Evolutionary conservation across 2,329 filamentous ascomycete species (phyloP).

Genomic region (Aspergillus tubingensis): DNA sequence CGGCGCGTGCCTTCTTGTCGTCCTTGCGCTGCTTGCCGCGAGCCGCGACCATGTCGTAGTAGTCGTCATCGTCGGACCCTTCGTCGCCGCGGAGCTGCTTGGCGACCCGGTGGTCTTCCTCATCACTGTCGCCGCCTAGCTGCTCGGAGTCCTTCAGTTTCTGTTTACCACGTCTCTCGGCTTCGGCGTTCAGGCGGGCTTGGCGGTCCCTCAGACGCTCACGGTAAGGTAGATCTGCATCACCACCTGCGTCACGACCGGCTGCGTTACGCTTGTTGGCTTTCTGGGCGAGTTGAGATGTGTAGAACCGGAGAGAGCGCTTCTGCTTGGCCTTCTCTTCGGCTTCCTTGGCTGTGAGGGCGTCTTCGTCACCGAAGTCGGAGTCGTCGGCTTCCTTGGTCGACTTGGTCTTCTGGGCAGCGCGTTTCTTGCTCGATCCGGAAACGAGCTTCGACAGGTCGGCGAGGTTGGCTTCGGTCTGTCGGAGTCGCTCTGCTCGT

Average conservation of each 20-base stretch:
- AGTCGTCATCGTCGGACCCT: constrained; percentile 55
- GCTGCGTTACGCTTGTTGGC: constrained; percentile 72
- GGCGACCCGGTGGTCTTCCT: constrained; percentile 60
- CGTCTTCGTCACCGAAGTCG: constrained; percentile 90
- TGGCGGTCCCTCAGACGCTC: constrained; percentile 86
- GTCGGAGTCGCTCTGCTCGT: constrained; percentile 55
- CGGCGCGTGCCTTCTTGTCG: constrained; percentile 69
- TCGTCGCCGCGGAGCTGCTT: constrained; percentile 46
- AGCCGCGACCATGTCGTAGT: constrained; percentile 85
- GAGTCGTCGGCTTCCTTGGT: constrained; percentile 62
- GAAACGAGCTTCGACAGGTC: constrained; percentile 65
- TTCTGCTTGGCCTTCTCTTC: constrained; percentile 87
- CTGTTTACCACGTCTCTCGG: constrained; percentile 76
- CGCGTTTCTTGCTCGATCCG: constrained; percentile 52
- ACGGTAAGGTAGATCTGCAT: constrained; percentile 71
- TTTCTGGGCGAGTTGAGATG: constrained; percentile 94
- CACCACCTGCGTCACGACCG: constrained; percentile 62
- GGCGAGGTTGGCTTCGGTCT: constrained; percentile 70
- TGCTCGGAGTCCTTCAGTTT: constrained; percentile 63
- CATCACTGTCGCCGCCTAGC: constrained; percentile 70
- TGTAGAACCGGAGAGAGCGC: constrained; percentile 95
- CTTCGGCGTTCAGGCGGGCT: constrained; percentile 82
- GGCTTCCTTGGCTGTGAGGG: constrained; percentile 73
- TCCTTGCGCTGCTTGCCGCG: constrained; percentile 61
- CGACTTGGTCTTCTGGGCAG: constrained; percentile 35